A percentile compares a stretch with the other conserved stretches of the same genome.
phyloP scores from a whole-genome alignment of 345 rosid species.

The Citrus medica region DNA sequence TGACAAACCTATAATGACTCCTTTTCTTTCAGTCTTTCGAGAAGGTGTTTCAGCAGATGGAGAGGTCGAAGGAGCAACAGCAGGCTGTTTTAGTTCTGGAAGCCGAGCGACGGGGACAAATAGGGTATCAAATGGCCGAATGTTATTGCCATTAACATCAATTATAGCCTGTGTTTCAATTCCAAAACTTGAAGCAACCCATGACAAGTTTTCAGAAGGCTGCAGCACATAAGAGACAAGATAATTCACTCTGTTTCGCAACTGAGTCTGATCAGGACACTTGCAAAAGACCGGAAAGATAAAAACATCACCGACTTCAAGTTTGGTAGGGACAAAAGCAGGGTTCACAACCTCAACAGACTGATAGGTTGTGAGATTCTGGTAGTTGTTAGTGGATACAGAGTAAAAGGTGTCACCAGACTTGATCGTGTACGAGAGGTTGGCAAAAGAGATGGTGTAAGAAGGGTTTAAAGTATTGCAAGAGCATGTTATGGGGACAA shows the following conservation, averaged over 20 bases:
- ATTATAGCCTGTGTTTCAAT: conserved; percentile 30
- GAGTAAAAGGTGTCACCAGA: conserved; percentile 37
- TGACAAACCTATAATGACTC: conserved; percentile 42
- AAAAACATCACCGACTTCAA: conserved; percentile 34
- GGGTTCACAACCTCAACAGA: conserved; percentile 65
- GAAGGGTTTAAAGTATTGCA: conserved; percentile 40
- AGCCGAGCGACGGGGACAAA: conserved; percentile 51
- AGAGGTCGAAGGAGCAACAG: conserved; percentile 7
- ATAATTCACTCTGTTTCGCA: conserved; percentile 22
- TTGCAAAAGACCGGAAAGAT: conserved; percentile 59
- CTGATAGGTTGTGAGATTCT: conserved; percentile 61
- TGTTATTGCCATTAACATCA: conserved; percentile 39
- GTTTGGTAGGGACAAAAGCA: conserved; percentile 34
- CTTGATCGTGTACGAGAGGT: conserved; percentile 40
- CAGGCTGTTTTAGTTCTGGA: conserved; percentile 47
- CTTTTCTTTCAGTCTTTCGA: conserved; percentile 35
- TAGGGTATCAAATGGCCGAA: conserved; percentile 34
- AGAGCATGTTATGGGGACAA: conserved; percentile 59
- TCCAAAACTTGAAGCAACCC: conserved; percentile 53
- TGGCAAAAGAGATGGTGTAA: conserved; percentile 44
- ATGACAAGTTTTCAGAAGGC: conserved; percentile 49
- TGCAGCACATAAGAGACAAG: conserved; percentile 66
- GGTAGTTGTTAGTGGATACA: conserved; percentile 31
- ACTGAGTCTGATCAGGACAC: conserved; percentile 52
- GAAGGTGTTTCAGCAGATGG: conserved; percentile 1